phyloP scores from a whole-genome alignment of 345 rosid genomes.

The rapeseed (Brassica napus) region DNA sequence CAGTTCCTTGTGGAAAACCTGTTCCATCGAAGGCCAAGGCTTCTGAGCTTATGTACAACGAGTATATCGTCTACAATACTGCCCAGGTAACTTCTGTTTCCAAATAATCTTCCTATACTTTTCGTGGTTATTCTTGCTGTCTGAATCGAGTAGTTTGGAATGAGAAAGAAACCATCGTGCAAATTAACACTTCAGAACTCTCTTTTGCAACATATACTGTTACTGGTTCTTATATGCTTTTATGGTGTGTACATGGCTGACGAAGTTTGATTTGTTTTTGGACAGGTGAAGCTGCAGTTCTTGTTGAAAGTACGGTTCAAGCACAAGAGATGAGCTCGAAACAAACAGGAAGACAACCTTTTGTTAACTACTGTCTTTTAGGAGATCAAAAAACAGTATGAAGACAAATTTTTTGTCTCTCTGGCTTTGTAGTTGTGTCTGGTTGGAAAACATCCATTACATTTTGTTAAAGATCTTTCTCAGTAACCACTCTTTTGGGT shows the following conservation, averaged over 20 bases:
- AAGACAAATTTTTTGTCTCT: conserved; percentile 11
- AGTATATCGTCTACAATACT: conserved; percentile 83
- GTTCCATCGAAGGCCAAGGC: conserved; percentile 66
- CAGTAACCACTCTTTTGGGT: conserved; percentile 1
- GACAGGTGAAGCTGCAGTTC: conserved; percentile 82
- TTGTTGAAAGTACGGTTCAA: conserved; percentile 55
- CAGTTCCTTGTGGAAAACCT: conserved; percentile 92
- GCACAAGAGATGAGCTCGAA: conserved; percentile 61
- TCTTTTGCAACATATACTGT: too few relatives aligned
- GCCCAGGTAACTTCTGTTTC: conserved; percentile 64
- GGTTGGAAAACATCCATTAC: conserved; percentile 5
- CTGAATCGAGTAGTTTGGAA: not conserved
- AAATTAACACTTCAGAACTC: not conserved
- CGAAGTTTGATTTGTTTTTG: conserved; percentile 11
- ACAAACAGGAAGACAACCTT: conserved; percentile 13
- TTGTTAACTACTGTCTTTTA: conserved; percentile 13
- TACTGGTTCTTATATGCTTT: not conserved
- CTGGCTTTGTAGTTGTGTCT: conserved; percentile 20
- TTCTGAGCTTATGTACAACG: conserved; percentile 92
- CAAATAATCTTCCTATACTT: not conserved
- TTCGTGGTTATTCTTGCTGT: conserved; percentile 7
- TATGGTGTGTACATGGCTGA: conserved; percentile 26
- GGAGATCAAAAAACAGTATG: not conserved
- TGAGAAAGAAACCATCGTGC: not conserved
- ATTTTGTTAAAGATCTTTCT: not conserved